Percentiles rank a stretch among this genome's conserved stretches.
These are phyloP conservation scores for Pisolithus orientalis DNA, from an alignment of 768 basidiomycete species.

Conservation along the genomic window DNA sequence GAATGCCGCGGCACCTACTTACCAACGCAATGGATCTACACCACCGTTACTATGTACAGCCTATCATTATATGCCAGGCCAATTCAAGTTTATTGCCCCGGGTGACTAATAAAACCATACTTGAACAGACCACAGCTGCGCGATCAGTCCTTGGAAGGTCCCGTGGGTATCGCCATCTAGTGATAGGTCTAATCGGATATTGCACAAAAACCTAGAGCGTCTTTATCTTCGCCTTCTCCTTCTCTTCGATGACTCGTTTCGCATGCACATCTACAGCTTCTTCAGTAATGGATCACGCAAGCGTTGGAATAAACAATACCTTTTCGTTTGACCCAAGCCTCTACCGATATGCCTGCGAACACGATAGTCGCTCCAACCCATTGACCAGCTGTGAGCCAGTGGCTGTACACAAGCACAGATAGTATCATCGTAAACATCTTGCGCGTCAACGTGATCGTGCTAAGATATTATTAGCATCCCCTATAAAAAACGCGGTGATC, in stretches of 20 bases:
- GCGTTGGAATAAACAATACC: slow-evolving; percentile 35
- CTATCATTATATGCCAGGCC: no score
- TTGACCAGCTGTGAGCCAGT: slow-evolving; percentile 76
- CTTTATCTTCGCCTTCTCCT: slow-evolving; percentile 80
- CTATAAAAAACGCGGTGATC: neutral
- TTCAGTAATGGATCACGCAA: neutral
- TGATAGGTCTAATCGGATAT: no score
- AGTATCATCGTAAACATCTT: slow-evolving; percentile 98
- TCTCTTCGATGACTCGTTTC: slow-evolving; percentile 74
- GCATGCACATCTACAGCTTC: slow-evolving; percentile 60
- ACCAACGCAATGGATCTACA: no score
- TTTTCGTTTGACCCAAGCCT: slow-evolving; percentile 86
- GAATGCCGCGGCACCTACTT: no score
- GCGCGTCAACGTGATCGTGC: slow-evolving; percentile 91
- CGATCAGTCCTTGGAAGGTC: no score
- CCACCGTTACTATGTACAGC: no score
- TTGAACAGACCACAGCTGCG: no score
- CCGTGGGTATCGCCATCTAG: no score
- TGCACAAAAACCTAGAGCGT: slow-evolving; percentile 41
- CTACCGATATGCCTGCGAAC: slow-evolving; percentile 92
- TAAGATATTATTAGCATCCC: neutral
- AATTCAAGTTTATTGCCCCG: no score
- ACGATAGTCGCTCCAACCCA: slow-evolving; percentile 89
- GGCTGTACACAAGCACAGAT: slow-evolving; percentile 88
- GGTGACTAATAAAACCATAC: no score